Conservation (phyloP, 148 eudicot genomes). For the Tetragonia tetragonoides region DNA sequence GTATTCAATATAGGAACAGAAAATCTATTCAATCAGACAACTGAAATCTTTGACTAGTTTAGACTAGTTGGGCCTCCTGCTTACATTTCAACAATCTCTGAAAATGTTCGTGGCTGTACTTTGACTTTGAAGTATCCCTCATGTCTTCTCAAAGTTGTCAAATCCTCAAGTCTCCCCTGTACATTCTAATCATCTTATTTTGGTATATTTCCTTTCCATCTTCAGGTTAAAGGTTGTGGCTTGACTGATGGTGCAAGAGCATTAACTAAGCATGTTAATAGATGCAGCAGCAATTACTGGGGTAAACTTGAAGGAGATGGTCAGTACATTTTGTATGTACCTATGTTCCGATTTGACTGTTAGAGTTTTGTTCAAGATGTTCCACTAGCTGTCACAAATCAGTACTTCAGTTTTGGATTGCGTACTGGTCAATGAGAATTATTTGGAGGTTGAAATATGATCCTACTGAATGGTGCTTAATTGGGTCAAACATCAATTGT, state of each 20-base stretch:
- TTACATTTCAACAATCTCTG: constrained; percentile 3
- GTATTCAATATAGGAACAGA: background rate
- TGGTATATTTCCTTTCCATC: constrained; percentile 20
- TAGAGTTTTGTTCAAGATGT: background rate
- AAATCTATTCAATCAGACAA: background rate
- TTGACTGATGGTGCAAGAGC: constrained; percentile 90
- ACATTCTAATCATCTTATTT: background rate
- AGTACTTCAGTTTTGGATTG: background rate
- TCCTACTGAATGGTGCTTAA: background rate
- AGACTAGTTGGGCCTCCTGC: background rate
- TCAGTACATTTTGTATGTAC: constrained; percentile 31
- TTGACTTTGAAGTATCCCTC: too few species aligned
- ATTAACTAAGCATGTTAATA: constrained; percentile 69
- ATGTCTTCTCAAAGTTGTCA: background rate
- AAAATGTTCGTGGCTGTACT: too few species aligned
- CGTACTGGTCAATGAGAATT: background rate
- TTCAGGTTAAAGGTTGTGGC: constrained; percentile 68
- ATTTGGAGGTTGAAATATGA: background rate
- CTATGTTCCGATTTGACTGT: constrained; percentile 7
- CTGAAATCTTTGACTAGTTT: background rate
- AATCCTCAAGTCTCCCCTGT: background rate
- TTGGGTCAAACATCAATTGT: background rate
- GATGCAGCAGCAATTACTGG: constrained; percentile 70
- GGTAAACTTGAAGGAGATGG: constrained; percentile 64
- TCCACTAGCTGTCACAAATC: background rate